phyloP scores from a whole-genome alignment of 306 rosid species.

The Cucurbita maxima region DNA sequence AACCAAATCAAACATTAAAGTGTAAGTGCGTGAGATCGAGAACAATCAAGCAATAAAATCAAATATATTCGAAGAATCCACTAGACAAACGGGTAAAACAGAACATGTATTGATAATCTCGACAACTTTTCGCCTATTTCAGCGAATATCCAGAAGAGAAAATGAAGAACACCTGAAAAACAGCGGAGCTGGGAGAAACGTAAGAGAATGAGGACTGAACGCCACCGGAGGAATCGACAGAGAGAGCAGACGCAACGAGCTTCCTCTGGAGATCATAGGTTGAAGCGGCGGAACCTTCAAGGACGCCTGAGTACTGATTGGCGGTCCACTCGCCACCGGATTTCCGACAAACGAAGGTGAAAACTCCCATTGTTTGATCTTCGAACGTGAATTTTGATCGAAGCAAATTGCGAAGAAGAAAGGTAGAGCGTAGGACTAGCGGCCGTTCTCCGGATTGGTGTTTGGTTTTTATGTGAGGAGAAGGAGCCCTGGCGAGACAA shows the following conservation, averaged over 20 bases:
- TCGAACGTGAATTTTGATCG: neutral
- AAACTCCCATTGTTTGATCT: conserved; percentile 48
- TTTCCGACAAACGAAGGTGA: conserved; percentile 51
- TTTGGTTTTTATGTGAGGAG: neutral
- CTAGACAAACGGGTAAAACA: neutral
- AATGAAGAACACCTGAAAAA: conserved; percentile 43
- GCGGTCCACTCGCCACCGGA: conserved; percentile 62
- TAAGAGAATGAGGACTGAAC: conserved; percentile 71
- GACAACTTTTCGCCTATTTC: neutral
- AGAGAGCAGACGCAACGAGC: conserved; percentile 52
- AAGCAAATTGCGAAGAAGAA: neutral
- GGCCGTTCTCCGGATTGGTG: neutral
- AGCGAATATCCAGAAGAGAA: neutral
- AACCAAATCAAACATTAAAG: neutral
- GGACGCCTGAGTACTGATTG: conserved; percentile 53
- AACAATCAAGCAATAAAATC: neutral
- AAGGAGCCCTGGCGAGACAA: neutral
- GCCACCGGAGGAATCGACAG: conserved; percentile 53
- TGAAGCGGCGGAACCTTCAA: conserved; percentile 53
- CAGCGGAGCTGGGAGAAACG: conserved; percentile 48
- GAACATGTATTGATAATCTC: neutral
- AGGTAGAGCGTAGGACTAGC: neutral
- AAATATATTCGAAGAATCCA: neutral
- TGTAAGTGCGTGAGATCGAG: neutral
- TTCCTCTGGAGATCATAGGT: conserved; percentile 60